Percentiles rank a stretch among this genome's conserved stretches.
These are phyloP conservation scores for Erysimum cheiranthoides DNA, from an alignment of 345 rosid genomes.

Conservation along the genomic window DNA sequence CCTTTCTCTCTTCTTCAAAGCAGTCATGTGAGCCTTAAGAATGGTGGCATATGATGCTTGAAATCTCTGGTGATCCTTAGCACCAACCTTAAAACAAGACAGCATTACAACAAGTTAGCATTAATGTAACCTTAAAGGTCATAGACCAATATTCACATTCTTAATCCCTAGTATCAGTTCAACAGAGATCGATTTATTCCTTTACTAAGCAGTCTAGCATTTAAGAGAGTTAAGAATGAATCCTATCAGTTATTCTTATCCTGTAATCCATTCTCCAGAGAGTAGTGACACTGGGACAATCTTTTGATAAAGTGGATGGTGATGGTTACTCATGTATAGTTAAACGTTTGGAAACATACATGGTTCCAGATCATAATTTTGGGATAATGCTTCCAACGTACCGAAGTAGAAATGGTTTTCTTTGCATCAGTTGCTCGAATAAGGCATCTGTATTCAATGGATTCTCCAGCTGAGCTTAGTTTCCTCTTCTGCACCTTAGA, in stretches of 20 bases:
- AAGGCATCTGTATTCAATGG: slow-evolving; percentile 84
- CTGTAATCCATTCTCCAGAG: not conserved
- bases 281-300: not conserved
- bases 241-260: not conserved
- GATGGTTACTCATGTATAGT: not conserved
- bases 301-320: not conserved
- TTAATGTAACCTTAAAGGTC: not conserved
- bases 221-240: not conserved
- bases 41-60: slow-evolving; percentile 95
- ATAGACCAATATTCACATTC: not conserved
- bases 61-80: slow-evolving; percentile 88
- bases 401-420: slow-evolving; percentile 83
- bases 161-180: not conserved
- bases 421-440: slow-evolving; percentile 91
- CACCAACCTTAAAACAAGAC: slow-evolving; percentile 67
- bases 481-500: slow-evolving; percentile 82
- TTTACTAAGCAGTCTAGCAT: not conserved
- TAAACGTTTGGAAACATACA: slow-evolving; percentile 5
- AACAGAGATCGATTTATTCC: not conserved
- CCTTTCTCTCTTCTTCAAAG: slow-evolving; percentile 92
- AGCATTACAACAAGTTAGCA: slow-evolving; percentile 27
- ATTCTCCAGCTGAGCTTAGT: slow-evolving; percentile 59
- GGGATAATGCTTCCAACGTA: slow-evolving; percentile 40
- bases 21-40: slow-evolving; percentile 89
- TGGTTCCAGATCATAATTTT: not conserved